Evolutionary conservation across 352 stramenopile genomes (phyloP).

Genomic region (Blastocystis sp.): DNA sequence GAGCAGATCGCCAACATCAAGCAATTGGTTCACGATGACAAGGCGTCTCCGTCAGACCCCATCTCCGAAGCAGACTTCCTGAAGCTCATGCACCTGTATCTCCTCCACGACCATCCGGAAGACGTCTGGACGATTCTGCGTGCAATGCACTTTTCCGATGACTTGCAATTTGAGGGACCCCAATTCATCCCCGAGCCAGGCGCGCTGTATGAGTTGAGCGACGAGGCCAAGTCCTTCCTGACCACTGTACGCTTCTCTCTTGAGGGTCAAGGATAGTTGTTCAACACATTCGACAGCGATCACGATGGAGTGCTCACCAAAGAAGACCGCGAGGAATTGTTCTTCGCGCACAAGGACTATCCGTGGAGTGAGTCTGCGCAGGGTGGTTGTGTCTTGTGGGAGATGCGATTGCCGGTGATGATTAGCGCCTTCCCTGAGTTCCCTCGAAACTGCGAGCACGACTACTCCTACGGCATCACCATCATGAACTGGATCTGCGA

Average conservation of each 20-base stretch:
- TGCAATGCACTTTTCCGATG: conserved; percentile 2
- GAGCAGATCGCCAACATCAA: conserved; percentile 4
- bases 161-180: not conserved
- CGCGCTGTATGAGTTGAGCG: not conserved
- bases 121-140: conserved; percentile 9
- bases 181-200: not conserved
- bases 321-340: not conserved
- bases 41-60: not conserved
- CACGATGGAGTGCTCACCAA: not conserved
- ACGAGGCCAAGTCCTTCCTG: not conserved
- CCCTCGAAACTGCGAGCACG: not conserved
- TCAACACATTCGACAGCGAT: not conserved
- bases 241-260: not conserved
- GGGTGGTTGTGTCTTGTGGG: not conserved
- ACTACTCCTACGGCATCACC: not conserved
- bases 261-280: not conserved
- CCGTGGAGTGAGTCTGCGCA: not conserved
- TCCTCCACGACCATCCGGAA: conserved; percentile 11
- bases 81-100: conserved; percentile 26
- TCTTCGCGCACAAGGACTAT: not conserved
- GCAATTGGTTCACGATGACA: not conserved
- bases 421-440: not conserved
- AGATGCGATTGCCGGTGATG: not conserved
- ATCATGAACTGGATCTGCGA: conserved; percentile 2
- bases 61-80: conserved; percentile 23